Conservation (phyloP, 495 filamentous ascomycete species). For the Penicillium atrosanguineum region DNA sequence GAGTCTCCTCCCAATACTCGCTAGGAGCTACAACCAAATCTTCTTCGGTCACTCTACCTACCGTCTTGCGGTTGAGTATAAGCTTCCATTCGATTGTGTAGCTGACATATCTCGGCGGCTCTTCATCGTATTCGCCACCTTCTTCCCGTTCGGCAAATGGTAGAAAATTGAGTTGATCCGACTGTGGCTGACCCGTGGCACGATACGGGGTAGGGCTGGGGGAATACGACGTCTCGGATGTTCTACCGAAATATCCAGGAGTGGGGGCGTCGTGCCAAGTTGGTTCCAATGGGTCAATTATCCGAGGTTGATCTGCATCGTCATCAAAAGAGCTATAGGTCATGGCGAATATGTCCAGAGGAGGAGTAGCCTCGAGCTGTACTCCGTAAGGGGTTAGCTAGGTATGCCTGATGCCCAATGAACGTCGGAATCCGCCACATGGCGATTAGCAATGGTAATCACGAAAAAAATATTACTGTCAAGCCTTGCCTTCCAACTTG, state of each 20-base stretch:
- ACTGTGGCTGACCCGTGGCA: background rate
- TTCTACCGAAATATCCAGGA: slow-evolving; percentile 8
- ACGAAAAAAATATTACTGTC: too few species aligned
- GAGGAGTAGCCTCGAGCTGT: slow-evolving; percentile 10
- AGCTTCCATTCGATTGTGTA: slow-evolving; percentile 12
- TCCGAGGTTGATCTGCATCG: slow-evolving; percentile 11
- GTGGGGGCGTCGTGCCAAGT: slow-evolving; percentile 8
- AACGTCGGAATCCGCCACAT: too few species aligned
- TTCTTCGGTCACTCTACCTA: slow-evolving; percentile 9
- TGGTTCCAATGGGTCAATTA: slow-evolving; percentile 9
- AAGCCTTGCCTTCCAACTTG: too few species aligned
- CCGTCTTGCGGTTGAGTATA: slow-evolving; percentile 12
- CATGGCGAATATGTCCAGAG: slow-evolving; percentile 12
- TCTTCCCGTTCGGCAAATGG: slow-evolving; percentile 5
- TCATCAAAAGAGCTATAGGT: slow-evolving; percentile 13
- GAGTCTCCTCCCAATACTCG: slow-evolving; percentile 2
- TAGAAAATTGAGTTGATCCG: slow-evolving; percentile 4
- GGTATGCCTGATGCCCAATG: slow-evolving; percentile 17
- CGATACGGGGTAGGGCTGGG: slow-evolving; percentile 3
- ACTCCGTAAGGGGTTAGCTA: slow-evolving; percentile 18
- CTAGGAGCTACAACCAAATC: slow-evolving; percentile 10
- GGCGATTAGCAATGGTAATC: too few species aligned
- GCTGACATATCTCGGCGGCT: slow-evolving; percentile 3
- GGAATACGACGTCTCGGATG: background rate
- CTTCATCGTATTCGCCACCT: slow-evolving; percentile 4